These are phyloP conservation scores for Crucibulum laeve DNA, from an alignment of 768 basidiomycete genomes.

Conservation along the genomic window DNA sequence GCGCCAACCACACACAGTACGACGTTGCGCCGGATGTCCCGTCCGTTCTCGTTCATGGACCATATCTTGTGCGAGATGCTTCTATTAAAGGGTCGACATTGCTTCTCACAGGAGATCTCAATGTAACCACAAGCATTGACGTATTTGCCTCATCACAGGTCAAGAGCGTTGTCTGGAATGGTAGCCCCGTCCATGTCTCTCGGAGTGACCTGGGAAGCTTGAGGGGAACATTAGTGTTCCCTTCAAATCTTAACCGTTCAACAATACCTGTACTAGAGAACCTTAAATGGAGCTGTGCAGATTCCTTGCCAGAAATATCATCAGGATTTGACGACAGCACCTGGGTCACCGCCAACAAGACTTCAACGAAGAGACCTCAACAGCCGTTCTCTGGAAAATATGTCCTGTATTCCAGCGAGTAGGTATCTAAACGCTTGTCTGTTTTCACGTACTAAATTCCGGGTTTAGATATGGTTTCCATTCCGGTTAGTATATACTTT, in stretches of 20 bases:
- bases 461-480: slow-evolving; percentile 23
- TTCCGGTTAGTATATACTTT: slow-evolving; percentile 10
- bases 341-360: slow-evolving; percentile 59
- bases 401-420: slow-evolving; percentile 28
- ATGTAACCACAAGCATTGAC: slow-evolving; percentile 44
- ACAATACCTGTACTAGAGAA: slow-evolving; percentile 33
- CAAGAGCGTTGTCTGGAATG: slow-evolving; percentile 57
- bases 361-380: slow-evolving; percentile 50
- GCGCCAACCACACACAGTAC: slow-evolving; percentile 18
- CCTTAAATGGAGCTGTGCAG: slow-evolving; percentile 51
- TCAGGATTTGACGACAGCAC: slow-evolving; percentile 46
- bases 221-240: slow-evolving; percentile 28
- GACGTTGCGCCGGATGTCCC: slow-evolving; percentile 21
- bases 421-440: slow-evolving; percentile 1
- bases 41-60: slow-evolving; percentile 26
- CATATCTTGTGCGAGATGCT: slow-evolving; percentile 29
- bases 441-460: background rate
- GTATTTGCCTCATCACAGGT: slow-evolving; percentile 47
- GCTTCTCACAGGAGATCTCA: slow-evolving; percentile 48
- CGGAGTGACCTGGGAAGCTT: slow-evolving; percentile 23
- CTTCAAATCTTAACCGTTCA: slow-evolving; percentile 24
- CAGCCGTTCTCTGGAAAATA: slow-evolving; percentile 52
- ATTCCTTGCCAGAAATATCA: slow-evolving; percentile 59
- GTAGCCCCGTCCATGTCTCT: slow-evolving; percentile 27
- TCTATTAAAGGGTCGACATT: slow-evolving; percentile 17